Evolutionary conservation across 495 filamentous ascomycete species (phyloP).

Genomic region (Saxophila tyrrhenica): DNA sequence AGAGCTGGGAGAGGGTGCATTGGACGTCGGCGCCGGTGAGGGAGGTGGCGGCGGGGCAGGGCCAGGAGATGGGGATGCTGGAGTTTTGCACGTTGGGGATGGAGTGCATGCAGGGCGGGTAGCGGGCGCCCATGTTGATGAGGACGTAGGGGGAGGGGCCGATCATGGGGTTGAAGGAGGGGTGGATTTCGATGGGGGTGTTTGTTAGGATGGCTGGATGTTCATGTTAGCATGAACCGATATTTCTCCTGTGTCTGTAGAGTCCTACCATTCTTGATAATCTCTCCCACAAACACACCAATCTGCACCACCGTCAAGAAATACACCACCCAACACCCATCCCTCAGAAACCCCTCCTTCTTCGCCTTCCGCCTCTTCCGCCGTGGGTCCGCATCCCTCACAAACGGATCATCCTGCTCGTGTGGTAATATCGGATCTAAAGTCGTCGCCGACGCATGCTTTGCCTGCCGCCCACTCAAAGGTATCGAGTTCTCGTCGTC

Average conservation of each 20-base stretch:
- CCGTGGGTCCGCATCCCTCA: conserved; percentile 31
- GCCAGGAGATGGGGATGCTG: conserved; percentile 44
- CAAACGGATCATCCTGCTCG: conserved; percentile 20
- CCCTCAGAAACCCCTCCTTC: conserved; percentile 42
- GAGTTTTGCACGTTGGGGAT: conserved; percentile 52
- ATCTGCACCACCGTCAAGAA: conserved; percentile 66
- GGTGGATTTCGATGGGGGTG: conserved; percentile 74
- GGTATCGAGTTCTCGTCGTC: conserved; percentile 59
- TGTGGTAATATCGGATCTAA: conserved; percentile 16
- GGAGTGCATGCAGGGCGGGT: conserved; percentile 88
- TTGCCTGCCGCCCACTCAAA: conserved; percentile 29
- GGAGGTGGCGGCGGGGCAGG: conserved; percentile 66
- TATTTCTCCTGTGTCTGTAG: conserved; percentile 20
- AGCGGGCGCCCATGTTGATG: conserved; percentile 94
- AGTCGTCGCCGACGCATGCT: conserved; percentile 20
- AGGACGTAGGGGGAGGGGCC: conserved; percentile 80
- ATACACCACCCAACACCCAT: conserved; percentile 72
- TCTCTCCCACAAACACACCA: conserved; percentile 78
- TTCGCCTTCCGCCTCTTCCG: conserved; percentile 34
- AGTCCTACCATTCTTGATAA: conserved; percentile 64
- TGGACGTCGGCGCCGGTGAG: conserved; percentile 24
- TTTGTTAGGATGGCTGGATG: conserved; percentile 48
- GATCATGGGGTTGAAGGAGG: conserved; percentile 90
- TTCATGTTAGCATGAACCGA: conserved; percentile 20
- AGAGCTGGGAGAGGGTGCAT: conserved; percentile 67